Conservation (phyloP, 441 rosid genomes). For the Gossypium aridum region DNA sequence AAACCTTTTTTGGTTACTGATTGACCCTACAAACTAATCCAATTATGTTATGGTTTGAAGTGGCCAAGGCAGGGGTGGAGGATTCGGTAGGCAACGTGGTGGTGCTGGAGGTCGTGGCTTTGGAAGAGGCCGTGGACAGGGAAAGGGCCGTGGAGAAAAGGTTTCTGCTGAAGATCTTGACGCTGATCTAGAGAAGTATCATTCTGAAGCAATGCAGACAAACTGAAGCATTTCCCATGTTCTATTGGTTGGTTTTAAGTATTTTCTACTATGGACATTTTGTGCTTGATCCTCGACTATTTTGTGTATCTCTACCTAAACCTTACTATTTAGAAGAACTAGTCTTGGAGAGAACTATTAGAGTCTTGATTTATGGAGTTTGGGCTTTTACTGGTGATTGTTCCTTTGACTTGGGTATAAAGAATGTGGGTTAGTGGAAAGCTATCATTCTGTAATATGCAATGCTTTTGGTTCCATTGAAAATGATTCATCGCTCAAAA, state of each 20-base stretch:
- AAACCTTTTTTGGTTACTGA: not conserved
- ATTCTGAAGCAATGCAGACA: constrained; percentile 64
- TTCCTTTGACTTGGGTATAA: constrained; percentile 35
- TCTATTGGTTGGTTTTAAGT: constrained; percentile 17
- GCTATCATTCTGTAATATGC: constrained; percentile 28
- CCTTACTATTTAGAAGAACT: constrained; percentile 19
- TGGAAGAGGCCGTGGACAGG: constrained; percentile 65
- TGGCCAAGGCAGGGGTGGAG: constrained; percentile 51
- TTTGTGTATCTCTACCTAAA: constrained; percentile 32
- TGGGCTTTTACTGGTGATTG: constrained; percentile 30
- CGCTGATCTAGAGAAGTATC: constrained; percentile 87
- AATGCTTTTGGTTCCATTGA: constrained; percentile 25
- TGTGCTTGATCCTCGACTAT: constrained; percentile 26
- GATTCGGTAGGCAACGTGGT: constrained; percentile 47
- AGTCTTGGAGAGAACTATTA: constrained; percentile 25
- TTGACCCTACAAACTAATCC: not conserved
- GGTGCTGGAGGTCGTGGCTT: constrained; percentile 40
- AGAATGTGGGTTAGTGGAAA: constrained; percentile 31
- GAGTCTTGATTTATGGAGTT: constrained; percentile 27
- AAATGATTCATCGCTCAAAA: constrained; percentile 19
- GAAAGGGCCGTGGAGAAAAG: constrained; percentile 68
- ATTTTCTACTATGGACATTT: constrained; percentile 23
- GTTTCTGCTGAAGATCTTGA: constrained; percentile 89
- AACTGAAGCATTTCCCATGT: constrained; percentile 35
- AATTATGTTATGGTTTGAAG: constrained; percentile 17